Evolutionary conservation across 805 yeast genomes (phyloP).

Genomic region (Lipomyces lipofer): DNA sequence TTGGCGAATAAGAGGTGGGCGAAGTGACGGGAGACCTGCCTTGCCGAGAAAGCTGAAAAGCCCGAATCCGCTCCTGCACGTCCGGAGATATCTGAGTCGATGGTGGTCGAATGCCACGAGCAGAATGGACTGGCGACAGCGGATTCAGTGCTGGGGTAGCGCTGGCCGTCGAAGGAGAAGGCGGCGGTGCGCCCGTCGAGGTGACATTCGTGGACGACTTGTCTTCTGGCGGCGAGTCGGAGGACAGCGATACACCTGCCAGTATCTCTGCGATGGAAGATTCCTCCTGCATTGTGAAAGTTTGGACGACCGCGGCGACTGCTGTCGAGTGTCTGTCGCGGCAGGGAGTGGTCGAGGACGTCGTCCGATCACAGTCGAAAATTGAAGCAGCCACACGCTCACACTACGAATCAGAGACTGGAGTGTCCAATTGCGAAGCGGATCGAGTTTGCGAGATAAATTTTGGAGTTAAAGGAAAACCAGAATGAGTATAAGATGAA

Average conservation of each 20-base stretch:
- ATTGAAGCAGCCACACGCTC: too few relatives aligned
- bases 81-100: constrained; percentile 49
- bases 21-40: constrained; percentile 27
- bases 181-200: neutral
- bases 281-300: constrained; percentile 4
- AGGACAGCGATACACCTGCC: constrained; percentile 2
- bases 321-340: too few relatives aligned
- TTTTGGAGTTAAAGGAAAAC: too few relatives aligned
- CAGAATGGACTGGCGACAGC: constrained; percentile 26
- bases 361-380: too few relatives aligned
- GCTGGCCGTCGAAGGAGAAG: constrained; percentile 1
- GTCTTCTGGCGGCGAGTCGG: neutral
- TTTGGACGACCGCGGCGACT: neutral
- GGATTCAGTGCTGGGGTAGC: constrained; percentile 21
- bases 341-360: too few relatives aligned
- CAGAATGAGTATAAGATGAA: too few relatives aligned
- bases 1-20: neutral
- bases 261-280: neutral
- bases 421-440: too few relatives aligned
- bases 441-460: too few relatives aligned
- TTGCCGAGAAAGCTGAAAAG: constrained; percentile 81
- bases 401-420: too few relatives aligned
- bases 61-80: constrained; percentile 81
- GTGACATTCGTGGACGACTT: neutral
- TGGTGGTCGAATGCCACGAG: constrained; percentile 25